Conservation (phyloP, 257 asterid species). For the Cruciata laevipes region DNA sequence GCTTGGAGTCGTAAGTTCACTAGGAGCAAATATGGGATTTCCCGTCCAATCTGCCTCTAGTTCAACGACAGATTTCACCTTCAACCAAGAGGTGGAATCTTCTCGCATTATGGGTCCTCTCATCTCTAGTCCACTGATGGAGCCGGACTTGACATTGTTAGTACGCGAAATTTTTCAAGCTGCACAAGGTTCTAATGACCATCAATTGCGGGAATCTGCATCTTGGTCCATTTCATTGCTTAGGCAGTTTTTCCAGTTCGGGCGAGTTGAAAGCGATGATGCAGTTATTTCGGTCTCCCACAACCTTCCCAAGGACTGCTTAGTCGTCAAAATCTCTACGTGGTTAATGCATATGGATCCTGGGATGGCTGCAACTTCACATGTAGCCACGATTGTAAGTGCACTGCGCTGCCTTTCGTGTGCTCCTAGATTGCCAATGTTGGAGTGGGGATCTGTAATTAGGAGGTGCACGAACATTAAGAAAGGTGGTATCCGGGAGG, state of each 20-base stretch:
- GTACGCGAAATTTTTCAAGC: constrained; percentile 78
- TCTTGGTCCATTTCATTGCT: constrained; percentile 92
- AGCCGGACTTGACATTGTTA: constrained; percentile 54
- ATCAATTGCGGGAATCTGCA: constrained; percentile 63
- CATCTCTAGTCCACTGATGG: constrained; percentile 45
- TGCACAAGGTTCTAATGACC: constrained; percentile 67
- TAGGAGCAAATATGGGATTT: constrained; percentile 83
- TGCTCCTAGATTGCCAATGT: constrained; percentile 73
- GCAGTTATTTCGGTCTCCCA: constrained; percentile 42
- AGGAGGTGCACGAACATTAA: constrained; percentile 70
- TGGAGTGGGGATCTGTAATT: constrained; percentile 73
- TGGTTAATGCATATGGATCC: constrained; percentile 72
- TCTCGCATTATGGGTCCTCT: constrained; percentile 48
- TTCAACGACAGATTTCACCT: constrained; percentile 19
- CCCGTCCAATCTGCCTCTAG: constrained; percentile 28
- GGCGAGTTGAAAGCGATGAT: constrained; percentile 38
- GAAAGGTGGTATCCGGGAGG: constrained; percentile 68
- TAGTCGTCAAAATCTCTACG: constrained; percentile 67
- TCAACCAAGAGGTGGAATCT: constrained; percentile 66
- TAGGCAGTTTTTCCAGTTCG: constrained; percentile 53
- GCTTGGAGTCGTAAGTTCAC: constrained; percentile 75
- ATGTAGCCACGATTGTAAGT: constrained; percentile 36
- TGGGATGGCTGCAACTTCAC: constrained; percentile 41
- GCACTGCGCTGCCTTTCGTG: constrained; percentile 66
- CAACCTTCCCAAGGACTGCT: constrained; percentile 59